A percentile compares a stretch with the other conserved stretches of the same genome.
Conservation (phyloP, 768 basidiomycete species). For the Lactifluus subvellereus region DNA sequence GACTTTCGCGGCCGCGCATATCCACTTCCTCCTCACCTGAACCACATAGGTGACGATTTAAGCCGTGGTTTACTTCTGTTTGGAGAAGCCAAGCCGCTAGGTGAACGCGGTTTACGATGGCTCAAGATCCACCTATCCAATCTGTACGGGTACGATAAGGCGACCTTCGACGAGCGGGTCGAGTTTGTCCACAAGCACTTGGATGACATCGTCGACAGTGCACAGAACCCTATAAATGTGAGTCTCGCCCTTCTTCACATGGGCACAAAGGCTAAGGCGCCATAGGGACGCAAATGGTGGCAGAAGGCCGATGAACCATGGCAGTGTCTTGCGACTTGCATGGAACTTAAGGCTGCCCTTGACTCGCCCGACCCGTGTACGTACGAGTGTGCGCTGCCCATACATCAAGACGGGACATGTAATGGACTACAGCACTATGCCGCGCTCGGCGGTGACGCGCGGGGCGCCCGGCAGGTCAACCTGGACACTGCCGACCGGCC, state of each 20-base stretch:
- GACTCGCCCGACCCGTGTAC: conserved; percentile 55
- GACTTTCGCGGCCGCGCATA: conserved; percentile 98
- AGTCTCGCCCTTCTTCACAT: conserved; percentile 26
- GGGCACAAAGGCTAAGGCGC: conserved; percentile 7
- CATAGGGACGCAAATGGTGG: conserved; percentile 83
- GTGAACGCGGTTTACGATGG: conserved; percentile 84
- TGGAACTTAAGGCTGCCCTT: conserved; percentile 79
- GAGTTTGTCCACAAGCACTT: conserved; percentile 66
- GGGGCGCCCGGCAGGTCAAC: conserved; percentile 91
- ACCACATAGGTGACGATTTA: conserved; percentile 93
- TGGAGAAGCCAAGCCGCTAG: conserved; percentile 71
- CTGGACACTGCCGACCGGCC: conserved; percentile 77
- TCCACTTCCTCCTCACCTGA: conserved; percentile 92
- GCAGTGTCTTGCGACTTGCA: conserved; percentile 93
- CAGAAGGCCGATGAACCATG: conserved; percentile 88
- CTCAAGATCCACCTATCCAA: conserved; percentile 94
- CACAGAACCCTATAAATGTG: conserved; percentile 70
- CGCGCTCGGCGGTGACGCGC: conserved; percentile 86
- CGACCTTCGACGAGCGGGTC: conserved; percentile 88
- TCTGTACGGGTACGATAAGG: conserved; percentile 91
- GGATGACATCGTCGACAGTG: conserved; percentile 77
- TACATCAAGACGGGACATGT: conserved; percentile 98
- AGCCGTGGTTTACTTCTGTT: conserved; percentile 84
- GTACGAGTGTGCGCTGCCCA: conserved; percentile 67
- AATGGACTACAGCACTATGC: conserved; percentile 99